These are phyloP conservation scores for Angomonas deanei DNA, from an alignment of 208 protist species.

Conservation along the genomic window DNA sequence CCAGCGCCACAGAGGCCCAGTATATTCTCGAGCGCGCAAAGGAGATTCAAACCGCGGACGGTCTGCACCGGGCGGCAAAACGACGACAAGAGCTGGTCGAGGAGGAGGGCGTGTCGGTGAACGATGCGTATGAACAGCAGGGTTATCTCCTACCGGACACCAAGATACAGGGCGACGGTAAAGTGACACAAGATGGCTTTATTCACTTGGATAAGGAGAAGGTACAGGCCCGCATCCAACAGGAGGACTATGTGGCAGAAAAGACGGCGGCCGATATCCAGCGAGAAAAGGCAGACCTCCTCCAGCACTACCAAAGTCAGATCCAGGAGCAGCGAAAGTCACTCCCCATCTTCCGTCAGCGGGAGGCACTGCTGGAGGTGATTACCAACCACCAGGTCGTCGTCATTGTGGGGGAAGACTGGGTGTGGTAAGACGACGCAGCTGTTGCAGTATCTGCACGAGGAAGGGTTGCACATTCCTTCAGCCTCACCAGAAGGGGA, in stretches of 20 bases:
- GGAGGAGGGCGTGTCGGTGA: conserved; percentile 15
- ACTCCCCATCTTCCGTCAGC: conserved; percentile 93
- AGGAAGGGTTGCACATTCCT: conserved; percentile 65
- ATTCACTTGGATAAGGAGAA: conserved; percentile 48
- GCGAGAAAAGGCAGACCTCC: conserved; percentile 25
- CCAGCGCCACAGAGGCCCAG: conserved; percentile 53
- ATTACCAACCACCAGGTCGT: conserved; percentile 74
- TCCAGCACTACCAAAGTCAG: conserved; percentile 18
- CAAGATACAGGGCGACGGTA: background rate
- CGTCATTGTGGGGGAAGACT: conserved; percentile 93
- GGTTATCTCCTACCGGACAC: background rate
- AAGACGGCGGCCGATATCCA: conserved; percentile 59
- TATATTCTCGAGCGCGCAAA: conserved; percentile 55
- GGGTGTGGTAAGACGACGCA: conserved; percentile 92
- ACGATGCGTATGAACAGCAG: background rate
- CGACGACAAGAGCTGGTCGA: conserved; percentile 41
- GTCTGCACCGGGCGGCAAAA: conserved; percentile 52
- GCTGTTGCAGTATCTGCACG: conserved; percentile 87
- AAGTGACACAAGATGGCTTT: conserved; percentile 29
- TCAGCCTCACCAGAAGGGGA: background rate
- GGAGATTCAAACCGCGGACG: conserved; percentile 54
- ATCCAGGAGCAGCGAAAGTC: conserved; percentile 58
- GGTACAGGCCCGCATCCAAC: conserved; percentile 50
- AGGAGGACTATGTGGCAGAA: conserved; percentile 64
- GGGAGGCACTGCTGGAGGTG: conserved; percentile 83